Conservation (phyloP, 768 basidiomycete species). For the Pisolithus orientalis region DNA sequence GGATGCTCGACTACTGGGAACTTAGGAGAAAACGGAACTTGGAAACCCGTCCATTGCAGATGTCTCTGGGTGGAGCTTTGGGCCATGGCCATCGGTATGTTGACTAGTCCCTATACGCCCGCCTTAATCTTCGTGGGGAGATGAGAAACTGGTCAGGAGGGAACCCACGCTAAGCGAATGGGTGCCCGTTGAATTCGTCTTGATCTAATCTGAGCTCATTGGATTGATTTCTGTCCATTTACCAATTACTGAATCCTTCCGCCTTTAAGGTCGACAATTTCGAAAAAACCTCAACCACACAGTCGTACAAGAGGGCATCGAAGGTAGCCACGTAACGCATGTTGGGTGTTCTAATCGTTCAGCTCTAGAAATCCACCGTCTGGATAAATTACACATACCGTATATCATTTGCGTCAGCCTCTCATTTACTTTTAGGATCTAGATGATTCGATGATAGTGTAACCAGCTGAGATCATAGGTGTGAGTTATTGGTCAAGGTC, state of each 20-base stretch:
- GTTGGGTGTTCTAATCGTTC: neutral
- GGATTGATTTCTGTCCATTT: slow-evolving; percentile 1
- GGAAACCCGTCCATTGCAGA: neutral
- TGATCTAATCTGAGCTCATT: slow-evolving; percentile 85
- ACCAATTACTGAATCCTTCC: neutral
- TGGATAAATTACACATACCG: no score
- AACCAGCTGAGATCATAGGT: no score
- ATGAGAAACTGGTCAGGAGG: slow-evolving; percentile 75
- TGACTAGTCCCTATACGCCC: neutral
- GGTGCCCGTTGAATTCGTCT: slow-evolving; percentile 61
- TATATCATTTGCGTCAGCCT: no score
- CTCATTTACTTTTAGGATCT: no score
- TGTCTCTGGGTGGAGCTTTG: neutral
- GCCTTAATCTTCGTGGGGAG: slow-evolving; percentile 36
- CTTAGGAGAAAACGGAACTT: slow-evolving; percentile 30
- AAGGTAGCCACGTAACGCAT: neutral
- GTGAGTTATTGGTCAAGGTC: no score
- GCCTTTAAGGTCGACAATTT: neutral
- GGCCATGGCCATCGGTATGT: slow-evolving; percentile 12
- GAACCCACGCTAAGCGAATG: slow-evolving; percentile 43
- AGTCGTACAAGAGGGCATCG: neutral
- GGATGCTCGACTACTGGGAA: slow-evolving; percentile 64
- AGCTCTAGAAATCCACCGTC: no score
- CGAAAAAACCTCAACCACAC: neutral
- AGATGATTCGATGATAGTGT: no score